Evolutionary conservation across 164 flowering plant species (phyloP), one percentile per base, ranked within the genome.

Genomic region (Saururus chinensis): DNA sequence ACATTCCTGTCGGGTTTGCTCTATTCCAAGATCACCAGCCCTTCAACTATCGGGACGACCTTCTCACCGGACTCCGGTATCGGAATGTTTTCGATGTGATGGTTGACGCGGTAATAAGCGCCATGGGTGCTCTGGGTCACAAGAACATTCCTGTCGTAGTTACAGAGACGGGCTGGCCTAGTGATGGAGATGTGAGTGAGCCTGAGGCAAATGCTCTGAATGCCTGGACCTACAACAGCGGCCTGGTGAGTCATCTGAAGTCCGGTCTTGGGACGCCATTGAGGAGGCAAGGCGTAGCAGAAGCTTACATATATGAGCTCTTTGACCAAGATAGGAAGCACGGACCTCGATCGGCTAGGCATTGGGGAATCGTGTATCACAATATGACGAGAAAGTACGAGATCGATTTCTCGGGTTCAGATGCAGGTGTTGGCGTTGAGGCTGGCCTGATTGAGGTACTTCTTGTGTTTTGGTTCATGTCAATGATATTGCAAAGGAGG

Each of bases 121-220:
- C 92, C 3, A 78, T 89, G 83, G 84, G 81, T 19, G 84, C 72
- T 20, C 58, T 77, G 0, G 98, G 96, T 1, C 81, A 84, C 61
- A 81, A 79, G 73, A 73, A 74, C 10, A 68, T 87, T 14, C 96
- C 89, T 2, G 65, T 89, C 35, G 64, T 84, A 0, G 96, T 89
- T 69, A 60, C 89, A 0, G 92, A 85, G 73, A 92, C 88, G 1
- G 98, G 98, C 24, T 92, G 98, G 98, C 96, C 98, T 19, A 83
- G 88, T 65, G 41, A 67, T 14, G 76, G 77, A 4, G 81, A 52
- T 0, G 21, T 61, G 0, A 59, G 25, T 0, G 95, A 81, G 64
- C 69, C 74, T 2, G 85, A 85, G 9, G 88, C 85, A 7, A 81
- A 40, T 4, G 26, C 23, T 22, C 53, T 35, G 0, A 85, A 78